Percentiles rank a stretch among this genome's conserved stretches.
phyloP scores from a whole-genome alignment of 176 grass and related monocot species.

The Carex cristatella region DNA sequence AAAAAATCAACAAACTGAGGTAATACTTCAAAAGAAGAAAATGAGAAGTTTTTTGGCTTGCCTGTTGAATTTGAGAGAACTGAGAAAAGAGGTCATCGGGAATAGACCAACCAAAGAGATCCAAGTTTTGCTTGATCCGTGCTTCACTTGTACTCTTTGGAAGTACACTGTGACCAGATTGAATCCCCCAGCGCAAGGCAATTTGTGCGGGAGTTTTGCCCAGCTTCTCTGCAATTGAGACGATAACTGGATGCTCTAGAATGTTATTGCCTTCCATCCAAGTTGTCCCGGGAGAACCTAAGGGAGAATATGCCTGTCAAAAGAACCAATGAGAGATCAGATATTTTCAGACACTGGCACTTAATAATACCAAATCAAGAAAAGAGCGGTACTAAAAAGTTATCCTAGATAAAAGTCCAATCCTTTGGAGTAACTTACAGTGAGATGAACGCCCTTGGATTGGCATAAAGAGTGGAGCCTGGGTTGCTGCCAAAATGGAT shows the following conservation, averaged over 20 bases:
- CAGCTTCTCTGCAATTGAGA: slow-evolving; percentile 36
- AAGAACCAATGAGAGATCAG: not conserved
- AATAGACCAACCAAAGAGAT: slow-evolving; percentile 48
- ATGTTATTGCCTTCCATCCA: slow-evolving; percentile 11
- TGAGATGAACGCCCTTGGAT: slow-evolving; percentile 41
- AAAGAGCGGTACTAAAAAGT: not conserved
- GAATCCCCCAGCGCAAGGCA: slow-evolving; percentile 44
- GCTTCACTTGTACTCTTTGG: slow-evolving; percentile 42
- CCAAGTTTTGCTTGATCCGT: slow-evolving; percentile 42
- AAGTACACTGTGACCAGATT: slow-evolving; percentile 44
- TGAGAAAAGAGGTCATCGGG: slow-evolving; percentile 33
- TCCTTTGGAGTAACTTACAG: slow-evolving; percentile 31
- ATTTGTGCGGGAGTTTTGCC: slow-evolving; percentile 52
- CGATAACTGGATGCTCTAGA: slow-evolving; percentile 29
- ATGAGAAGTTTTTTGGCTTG: not conserved
- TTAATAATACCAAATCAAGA: not conserved
- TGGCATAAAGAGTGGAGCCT: slow-evolving; percentile 40
- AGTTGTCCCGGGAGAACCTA: slow-evolving; percentile 39
- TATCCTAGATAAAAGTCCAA: not conserved
- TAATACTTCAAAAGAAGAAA: not conserved
- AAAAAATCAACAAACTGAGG: not conserved
- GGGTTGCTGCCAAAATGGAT: slow-evolving; percentile 40
- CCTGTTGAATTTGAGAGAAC: slow-evolving; percentile 47
- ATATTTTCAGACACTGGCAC: not conserved
- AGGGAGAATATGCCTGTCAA: slow-evolving; percentile 43